Evolutionary conservation across 1,139 yeast species (phyloP).

Genomic region (Yamadazyma aaseri): DNA sequence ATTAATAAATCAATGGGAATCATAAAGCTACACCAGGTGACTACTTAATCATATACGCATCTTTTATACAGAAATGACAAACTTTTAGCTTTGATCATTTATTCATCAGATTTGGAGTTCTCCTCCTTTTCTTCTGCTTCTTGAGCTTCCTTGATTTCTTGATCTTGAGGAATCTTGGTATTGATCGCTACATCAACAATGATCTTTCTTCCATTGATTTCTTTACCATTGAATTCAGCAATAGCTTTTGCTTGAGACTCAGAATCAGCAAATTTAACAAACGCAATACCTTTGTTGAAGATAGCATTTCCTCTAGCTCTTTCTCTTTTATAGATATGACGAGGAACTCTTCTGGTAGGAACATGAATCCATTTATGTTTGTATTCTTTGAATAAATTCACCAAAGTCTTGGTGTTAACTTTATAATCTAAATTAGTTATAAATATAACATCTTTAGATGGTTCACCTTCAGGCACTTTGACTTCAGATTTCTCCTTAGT

Average conservation of each 20-base stretch:
- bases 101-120: background rate
- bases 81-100: background rate
- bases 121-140: background rate
- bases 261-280: constrained; percentile 51
- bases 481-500: constrained; percentile 6
- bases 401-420: constrained; percentile 44
- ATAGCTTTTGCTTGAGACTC: constrained; percentile 50
- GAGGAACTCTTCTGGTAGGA: constrained; percentile 50
- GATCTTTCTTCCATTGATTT: constrained; percentile 52
- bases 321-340: constrained; percentile 36
- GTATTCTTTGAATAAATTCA: constrained; percentile 43
- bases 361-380: constrained; percentile 58
- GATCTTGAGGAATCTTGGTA: constrained; percentile 31
- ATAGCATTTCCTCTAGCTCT: constrained; percentile 39
- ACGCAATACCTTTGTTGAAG: constrained; percentile 63
- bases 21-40: too few species aligned
- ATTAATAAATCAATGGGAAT: too few species aligned
- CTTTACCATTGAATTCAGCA: constrained; percentile 50
- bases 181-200: constrained; percentile 60
- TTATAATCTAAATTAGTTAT: constrained; percentile 57
- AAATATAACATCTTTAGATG: constrained; percentile 55
- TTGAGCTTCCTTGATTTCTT: constrained; percentile 6
- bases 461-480: constrained; percentile 48
- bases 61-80: background rate
- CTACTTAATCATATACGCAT: too few species aligned